Conservation (phyloP, 2,329 filamentous ascomycete genomes). For the Aspergillus oerlinghausenensis region DNA sequence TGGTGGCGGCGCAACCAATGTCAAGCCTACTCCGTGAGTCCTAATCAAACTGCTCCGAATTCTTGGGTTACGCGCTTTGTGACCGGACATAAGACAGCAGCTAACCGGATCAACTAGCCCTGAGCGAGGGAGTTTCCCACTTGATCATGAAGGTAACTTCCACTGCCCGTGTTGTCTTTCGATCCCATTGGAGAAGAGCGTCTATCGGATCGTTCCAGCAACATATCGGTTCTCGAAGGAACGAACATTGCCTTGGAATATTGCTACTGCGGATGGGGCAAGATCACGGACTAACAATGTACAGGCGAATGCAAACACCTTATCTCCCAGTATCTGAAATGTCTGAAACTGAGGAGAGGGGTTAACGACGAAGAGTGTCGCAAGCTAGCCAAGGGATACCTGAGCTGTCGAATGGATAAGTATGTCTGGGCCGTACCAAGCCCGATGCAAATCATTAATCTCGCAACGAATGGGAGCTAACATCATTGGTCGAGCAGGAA, state of each 20-base stretch:
- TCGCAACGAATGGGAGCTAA: neutral
- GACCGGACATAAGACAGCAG: neutral
- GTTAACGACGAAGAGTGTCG: slow-evolving; percentile 85
- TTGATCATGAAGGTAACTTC: slow-evolving; percentile 75
- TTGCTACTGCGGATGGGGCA: neutral
- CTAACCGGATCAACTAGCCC: slow-evolving; percentile 52
- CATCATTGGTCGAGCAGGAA: slow-evolving; percentile 54
- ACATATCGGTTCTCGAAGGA: neutral
- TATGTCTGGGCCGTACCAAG: slow-evolving; percentile 42
- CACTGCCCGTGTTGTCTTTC: neutral
- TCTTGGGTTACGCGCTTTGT: neutral
- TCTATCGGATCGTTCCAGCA: neutral
- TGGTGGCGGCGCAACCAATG: slow-evolving; percentile 58
- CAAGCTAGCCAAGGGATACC: slow-evolving; percentile 78
- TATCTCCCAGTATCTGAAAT: slow-evolving; percentile 79
- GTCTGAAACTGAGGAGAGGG: slow-evolving; percentile 78
- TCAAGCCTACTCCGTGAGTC: slow-evolving; percentile 67
- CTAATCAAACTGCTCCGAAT: neutral
- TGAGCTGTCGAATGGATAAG: slow-evolving; percentile 92
- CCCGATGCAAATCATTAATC: neutral
- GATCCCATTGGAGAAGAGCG: neutral
- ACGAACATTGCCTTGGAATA: neutral
- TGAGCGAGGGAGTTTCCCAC: slow-evolving; percentile 89
- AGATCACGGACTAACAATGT: neutral
- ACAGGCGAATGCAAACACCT: slow-evolving; percentile 87